Evolutionary conservation across 495 filamentous ascomycete species (phyloP), one percentile per base, ranked within the genome.

Genomic region (Penicillium paxilli): DNA sequence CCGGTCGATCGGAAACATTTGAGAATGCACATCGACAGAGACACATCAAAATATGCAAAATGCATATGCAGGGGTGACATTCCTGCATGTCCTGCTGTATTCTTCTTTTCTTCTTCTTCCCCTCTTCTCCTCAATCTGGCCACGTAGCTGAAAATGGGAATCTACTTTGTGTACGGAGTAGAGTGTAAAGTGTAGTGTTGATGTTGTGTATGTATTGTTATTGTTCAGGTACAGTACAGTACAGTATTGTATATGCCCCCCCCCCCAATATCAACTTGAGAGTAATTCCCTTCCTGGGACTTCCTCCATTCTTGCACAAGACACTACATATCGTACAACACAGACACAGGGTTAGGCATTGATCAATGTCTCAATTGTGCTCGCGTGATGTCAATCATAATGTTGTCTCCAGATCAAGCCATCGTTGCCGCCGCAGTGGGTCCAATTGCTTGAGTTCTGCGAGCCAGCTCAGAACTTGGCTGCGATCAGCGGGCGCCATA

Each of bases 361-460:
- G 35, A 28, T 38, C 40, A 42, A 42, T 42, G 40, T 42, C 9
- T 42, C 20, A 42, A 22, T 14, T 49, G 22, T 40, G 20, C 17
- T 44, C 28, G 19, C 10, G 12, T 41, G 23, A 49, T 22, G 49
- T 35, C 51, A 52, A 65, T 46, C 44, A 41, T 55, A 78, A 45
- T 7, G 64, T 63, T 47, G 53, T 70, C 61, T 82, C 80, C 51
- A 87, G 63, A 57, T 88, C 87, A 28, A 78, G 63, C 88, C 88
- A 93, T 52, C 88, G 72, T 26, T 87, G 84, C 17, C 64, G 74
- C 54, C 89, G 76, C 72, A 91, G 75, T 23, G 88, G 86, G 72
- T 95, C 90, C 23, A 91, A 57, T 55, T 75, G 70, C 56, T 80
- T 76, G 53, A 93, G 60, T 64, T 85, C 81, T 37, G 69, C 72